A percentile compares a stretch with the other conserved stretches of the same genome.
These are phyloP conservation scores for Xeromyces bisporus DNA, from an alignment of 495 filamentous ascomycete genomes.

Conservation along the genomic window DNA sequence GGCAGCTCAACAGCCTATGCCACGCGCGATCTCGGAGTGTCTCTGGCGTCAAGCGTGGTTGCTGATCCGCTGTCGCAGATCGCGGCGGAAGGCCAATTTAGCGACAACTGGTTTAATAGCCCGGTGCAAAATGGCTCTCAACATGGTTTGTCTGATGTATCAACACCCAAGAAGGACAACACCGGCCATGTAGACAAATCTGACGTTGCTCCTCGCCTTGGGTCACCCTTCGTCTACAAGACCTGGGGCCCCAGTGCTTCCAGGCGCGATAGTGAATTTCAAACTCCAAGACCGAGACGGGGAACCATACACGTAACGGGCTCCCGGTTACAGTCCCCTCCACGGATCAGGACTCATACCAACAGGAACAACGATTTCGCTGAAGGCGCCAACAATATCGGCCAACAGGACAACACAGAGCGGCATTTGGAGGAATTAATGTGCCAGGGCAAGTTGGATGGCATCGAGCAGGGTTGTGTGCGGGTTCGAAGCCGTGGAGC, in stretches of 20 bases:
- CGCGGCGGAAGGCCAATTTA: slow-evolving; percentile 18
- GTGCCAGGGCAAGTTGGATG: slow-evolving; percentile 27
- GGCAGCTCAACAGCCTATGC: slow-evolving; percentile 30
- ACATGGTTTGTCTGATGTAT: background rate
- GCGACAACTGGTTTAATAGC: slow-evolving; percentile 22
- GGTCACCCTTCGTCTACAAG: slow-evolving; percentile 39
- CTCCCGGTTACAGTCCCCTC: slow-evolving; percentile 29
- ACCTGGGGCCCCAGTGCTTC: slow-evolving; percentile 39
- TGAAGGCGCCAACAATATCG: slow-evolving; percentile 18
- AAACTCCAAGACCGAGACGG: slow-evolving; percentile 17
- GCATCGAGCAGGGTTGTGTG: slow-evolving; percentile 28
- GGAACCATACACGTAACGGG: slow-evolving; percentile 31
- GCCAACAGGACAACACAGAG: slow-evolving; percentile 26
- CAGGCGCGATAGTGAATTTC: slow-evolving; percentile 13
- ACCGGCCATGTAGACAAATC: slow-evolving; percentile 11
- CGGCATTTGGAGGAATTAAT: slow-evolving; percentile 34
- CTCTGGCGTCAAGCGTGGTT: slow-evolving; percentile 63
- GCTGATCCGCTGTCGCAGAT: slow-evolving; percentile 53
- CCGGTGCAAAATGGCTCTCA: slow-evolving; percentile 7
- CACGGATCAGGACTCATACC: slow-evolving; percentile 27
- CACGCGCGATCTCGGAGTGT: slow-evolving; percentile 71
- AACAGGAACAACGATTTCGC: background rate
- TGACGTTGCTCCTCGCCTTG: slow-evolving; percentile 23
- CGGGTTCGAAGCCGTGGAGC: slow-evolving; percentile 35
- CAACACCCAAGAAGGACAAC: slow-evolving; percentile 6